phyloP scores from a whole-genome alignment of 441 rosid species.

The Syzygium malaccense region DNA sequence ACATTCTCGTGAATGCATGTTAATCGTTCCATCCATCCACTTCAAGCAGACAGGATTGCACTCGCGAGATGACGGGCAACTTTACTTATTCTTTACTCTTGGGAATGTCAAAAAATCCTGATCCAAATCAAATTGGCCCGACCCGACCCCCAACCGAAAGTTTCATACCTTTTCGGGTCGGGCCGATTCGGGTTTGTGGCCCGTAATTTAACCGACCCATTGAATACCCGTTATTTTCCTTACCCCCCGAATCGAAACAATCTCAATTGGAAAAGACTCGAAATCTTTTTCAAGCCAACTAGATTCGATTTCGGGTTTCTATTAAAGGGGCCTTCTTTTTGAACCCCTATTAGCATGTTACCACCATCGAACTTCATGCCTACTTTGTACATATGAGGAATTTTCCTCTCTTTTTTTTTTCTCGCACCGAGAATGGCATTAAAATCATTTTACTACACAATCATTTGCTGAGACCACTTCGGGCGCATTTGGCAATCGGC shows the following conservation, averaged over 20 bases:
- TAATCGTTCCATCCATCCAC: not conserved
- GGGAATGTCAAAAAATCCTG: not conserved
- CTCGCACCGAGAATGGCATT: not conserved
- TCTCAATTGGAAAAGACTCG: not conserved
- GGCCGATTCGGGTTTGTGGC: not conserved
- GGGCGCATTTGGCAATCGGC: too few relatives aligned
- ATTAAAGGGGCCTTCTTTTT: not conserved
- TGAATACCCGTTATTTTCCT: not conserved
- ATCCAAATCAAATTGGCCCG: accelerated
- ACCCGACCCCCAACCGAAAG: not conserved
- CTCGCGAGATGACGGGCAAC: not conserved
- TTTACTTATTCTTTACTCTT: not conserved
- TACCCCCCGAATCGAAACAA: not conserved
- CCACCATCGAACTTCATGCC: not conserved
- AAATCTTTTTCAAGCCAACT: not conserved
- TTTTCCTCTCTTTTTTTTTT: not conserved
- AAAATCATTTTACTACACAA: not conserved
- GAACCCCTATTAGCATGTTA: not conserved
- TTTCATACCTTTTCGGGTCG: not conserved
- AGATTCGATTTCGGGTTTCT: not conserved
- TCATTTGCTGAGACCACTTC: not conserved
- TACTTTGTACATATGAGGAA: not conserved
- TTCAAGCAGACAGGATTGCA: not conserved
- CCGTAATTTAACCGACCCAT: not conserved
- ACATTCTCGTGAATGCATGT: not conserved